These are phyloP conservation scores for Scenedesmus sp. DNA, from an alignment of 163 green algal species.

Conservation along the genomic window DNA sequence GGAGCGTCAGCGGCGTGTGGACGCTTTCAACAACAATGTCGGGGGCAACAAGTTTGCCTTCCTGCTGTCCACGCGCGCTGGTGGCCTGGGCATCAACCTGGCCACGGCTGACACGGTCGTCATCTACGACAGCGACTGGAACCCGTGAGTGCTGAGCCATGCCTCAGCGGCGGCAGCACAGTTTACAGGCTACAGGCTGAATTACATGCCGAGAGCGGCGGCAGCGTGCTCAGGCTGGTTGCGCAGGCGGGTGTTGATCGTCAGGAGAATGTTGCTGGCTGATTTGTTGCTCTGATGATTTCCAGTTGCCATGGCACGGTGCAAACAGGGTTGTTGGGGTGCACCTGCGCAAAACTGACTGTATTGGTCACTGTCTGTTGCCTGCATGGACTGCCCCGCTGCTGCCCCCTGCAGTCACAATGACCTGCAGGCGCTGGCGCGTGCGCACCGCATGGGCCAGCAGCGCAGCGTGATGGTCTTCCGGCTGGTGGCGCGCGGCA, in stretches of 20 bases:
- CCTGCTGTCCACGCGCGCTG: conserved; percentile 86
- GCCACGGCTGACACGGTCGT: conserved; percentile 88
- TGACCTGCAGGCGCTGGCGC: conserved; percentile 80
- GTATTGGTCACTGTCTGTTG: too few relatives aligned
- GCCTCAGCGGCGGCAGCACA: not conserved
- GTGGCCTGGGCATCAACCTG: conserved; percentile 89
- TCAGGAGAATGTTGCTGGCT: too few relatives aligned
- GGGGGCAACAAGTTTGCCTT: conserved; percentile 76
- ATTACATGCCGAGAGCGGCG: too few relatives aligned
- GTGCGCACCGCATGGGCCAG: conserved; percentile 87
- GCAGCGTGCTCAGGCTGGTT: too few relatives aligned
- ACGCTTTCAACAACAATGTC: conserved; percentile 78
- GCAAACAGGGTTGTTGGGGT: too few relatives aligned
- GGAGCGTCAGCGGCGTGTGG: conserved; percentile 78
- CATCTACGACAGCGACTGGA: conserved; percentile 86
- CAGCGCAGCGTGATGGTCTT: conserved; percentile 89
- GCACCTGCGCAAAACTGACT: too few relatives aligned
- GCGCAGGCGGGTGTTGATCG: too few relatives aligned
- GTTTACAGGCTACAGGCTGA: not conserved
- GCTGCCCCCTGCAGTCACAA: conserved; percentile 66
- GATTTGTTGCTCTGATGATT: too few relatives aligned
- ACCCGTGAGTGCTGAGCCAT: conserved; percentile 3
- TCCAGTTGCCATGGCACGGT: too few relatives aligned
- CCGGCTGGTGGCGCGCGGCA: conserved; percentile 82
- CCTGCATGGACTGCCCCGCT: not conserved